Base-by-base conservation (phyloP, 805 yeast species). In the Wickerhamomyces bovis region DNA sequence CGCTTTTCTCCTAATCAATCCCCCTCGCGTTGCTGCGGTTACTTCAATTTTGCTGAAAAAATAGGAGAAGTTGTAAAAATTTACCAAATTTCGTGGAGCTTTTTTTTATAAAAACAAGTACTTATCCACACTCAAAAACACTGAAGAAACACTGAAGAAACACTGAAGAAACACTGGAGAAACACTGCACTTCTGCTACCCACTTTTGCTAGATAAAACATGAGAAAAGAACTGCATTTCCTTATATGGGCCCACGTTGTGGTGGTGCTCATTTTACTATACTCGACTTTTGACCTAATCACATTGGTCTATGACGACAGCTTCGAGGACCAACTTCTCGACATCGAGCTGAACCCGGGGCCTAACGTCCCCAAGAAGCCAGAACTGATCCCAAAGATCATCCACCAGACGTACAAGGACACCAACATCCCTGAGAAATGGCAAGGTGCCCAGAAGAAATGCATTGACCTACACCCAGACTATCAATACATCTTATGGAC, bases 401-500 rank as follows among this genome's bases (percentile, higher is more conserved):
- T 90, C 46, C 97, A 90, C 62, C 97, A 90, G 65, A 90, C 97
- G 13, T 90, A 90, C 66, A 89, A 86, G 62, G 85, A 87, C 19
- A 74, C 70, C 13, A 76, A 81, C 19, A 78, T 89, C 15, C 97
- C 97, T 3, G 89, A 81, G 43, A 71, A 76, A 42, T 90, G 97
- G 97, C 71, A 69, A 50, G 76, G 74, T 6, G 89, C 95, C 25
- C 96, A 87, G 59, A 75, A 81, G 61, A 77, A 78, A 22, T 88
- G 96, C 61, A 73, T 79, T 38, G 85, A 85, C 50, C 67, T 83
- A 46, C 95, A 90, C 62, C 92, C 94, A 1, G 97, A 89, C 65
- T 90, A 86, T 61, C 81, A 87, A 63, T 89, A 89, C 66, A 82
- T 83, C 40, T 65, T 89, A 31, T 89, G 97, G 97, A 90, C 97